Base-by-base conservation (phyloP, 306 rosid species). In the Myrica gale region DNA sequence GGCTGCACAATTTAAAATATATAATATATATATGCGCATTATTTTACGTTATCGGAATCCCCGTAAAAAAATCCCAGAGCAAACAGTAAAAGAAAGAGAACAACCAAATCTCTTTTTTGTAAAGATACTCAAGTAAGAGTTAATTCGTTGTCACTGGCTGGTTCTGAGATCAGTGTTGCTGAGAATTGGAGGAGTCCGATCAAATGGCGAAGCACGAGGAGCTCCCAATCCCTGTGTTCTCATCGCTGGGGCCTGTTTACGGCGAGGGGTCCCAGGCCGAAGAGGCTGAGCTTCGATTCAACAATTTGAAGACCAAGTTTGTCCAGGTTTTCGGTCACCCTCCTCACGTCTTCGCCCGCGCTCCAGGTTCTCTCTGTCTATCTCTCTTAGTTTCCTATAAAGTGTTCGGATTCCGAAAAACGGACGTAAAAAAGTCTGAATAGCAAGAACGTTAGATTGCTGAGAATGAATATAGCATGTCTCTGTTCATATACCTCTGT, bases 321-420 rank as follows among this genome's bases (percentile, higher is more conserved):
- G 44, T 73, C 2, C 15, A 85, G 74, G 63, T 82, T 54, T 92
- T 95, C 70, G 87, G 86, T 26, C 87, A 89, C 45, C 75, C 84
- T 32, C 97, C 98, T 50, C 89, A 83, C 19, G 60, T 88, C 71
- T 85, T 84, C 81, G 97, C 99, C 85, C 99, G 99, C 62, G 92
- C 99, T 67, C 99, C 99, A 47, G 98, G 97, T 95, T 23, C 11
- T 60, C 20, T 47, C 42, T 17, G 4, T 51, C 1, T 11, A 13
- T 47, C 58, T 73, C 21, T 60, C 56, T 61, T 52, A 10, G 11
- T 53, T 20, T 0, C n/a, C 16, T 37, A 39, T 20, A 63, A 71
- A 54, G 41, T 46, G 19, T n/a, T 43, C 12, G 61, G 70, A 55
- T 53, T 20, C 10, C 16, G 17, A 48, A 45, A 7, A 13, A 3